Conservation (phyloP, 2,329 filamentous ascomycete species). For the Xylariales sp. region DNA sequence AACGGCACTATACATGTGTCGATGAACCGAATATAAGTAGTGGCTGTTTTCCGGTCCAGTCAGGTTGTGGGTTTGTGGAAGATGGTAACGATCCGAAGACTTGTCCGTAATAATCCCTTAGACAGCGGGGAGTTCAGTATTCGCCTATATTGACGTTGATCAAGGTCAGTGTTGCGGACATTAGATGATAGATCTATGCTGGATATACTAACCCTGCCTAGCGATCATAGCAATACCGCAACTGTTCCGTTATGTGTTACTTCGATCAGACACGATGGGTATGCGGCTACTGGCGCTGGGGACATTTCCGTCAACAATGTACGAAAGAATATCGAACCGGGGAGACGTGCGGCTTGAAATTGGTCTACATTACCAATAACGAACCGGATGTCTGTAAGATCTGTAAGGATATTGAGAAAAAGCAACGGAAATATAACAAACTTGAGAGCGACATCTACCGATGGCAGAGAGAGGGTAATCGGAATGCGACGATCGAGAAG, state of each 20-base stretch:
- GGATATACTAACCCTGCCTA: conserved; percentile 24
- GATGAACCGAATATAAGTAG: conserved; percentile 25
- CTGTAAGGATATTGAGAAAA: conserved; percentile 86
- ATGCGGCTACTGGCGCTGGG: conserved; percentile 94
- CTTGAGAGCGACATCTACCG: conserved; percentile 70
- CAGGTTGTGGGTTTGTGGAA: no score
- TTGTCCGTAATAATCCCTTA: no score
- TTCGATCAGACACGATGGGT: conserved; percentile 83
- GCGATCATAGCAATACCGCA: no score
- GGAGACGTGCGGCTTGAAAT: conserved; percentile 92
- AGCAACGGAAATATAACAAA: conserved; percentile 68
- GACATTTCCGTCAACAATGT: conserved; percentile 87
- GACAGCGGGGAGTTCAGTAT: no score
- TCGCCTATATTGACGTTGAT: no score
- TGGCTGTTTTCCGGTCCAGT: conserved; percentile 1
- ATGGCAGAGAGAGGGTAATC: conserved; percentile 73
- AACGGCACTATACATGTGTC: conserved; percentile 14
- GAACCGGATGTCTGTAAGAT: conserved; percentile 68
- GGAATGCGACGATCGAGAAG: conserved; percentile 66
- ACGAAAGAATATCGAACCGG: conserved; percentile 92
- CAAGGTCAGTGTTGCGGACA: not conserved
- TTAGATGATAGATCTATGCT: not conserved
- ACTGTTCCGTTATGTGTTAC: no score
- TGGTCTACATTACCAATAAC: conserved; percentile 70
- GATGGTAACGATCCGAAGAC: no score